Evolutionary conservation across 805 yeast genomes (phyloP).

Genomic region (Millerozyma acaciae): DNA sequence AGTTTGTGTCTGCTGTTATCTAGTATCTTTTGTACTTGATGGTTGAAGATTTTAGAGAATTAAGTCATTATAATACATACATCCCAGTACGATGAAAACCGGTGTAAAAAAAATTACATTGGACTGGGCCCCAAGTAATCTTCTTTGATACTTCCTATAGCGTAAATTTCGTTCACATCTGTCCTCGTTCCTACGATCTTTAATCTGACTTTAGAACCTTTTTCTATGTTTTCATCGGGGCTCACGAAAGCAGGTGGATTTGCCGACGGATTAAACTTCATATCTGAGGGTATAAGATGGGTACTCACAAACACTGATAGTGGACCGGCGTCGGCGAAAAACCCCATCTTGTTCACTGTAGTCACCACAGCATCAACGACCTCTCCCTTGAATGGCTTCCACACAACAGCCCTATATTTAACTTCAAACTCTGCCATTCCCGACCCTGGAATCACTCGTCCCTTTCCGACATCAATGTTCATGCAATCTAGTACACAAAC

Average conservation of each 20-base stretch:
- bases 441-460: conserved; percentile 81
- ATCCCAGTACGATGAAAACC: too few species aligned
- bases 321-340: conserved; percentile 98
- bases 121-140: conserved; percentile 88
- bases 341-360: conserved; percentile 90
- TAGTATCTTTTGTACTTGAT: too few species aligned
- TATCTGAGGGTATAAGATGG: conserved; percentile 90
- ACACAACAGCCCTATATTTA: conserved; percentile 92
- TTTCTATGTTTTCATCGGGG: conserved; percentile 91
- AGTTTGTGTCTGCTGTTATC: too few species aligned
- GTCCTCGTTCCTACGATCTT: conserved; percentile 97
- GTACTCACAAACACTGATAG: conserved; percentile 91
- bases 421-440: conserved; percentile 97
- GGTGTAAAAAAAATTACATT: too few species aligned
- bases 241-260: conserved; percentile 98
- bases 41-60: too few species aligned
- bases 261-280: conserved; percentile 90
- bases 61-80: too few species aligned
- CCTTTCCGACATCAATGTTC: conserved; percentile 92
- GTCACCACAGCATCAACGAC: conserved; percentile 97
- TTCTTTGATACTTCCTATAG: conserved; percentile 96
- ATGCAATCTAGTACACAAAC: conserved; percentile 93
- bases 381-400: conserved; percentile 98
- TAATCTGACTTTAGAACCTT: conserved; percentile 88
- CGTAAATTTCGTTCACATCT: conserved; percentile 95